Conservation (phyloP, 257 asterid genomes). For the Anisodus acutangulus region DNA sequence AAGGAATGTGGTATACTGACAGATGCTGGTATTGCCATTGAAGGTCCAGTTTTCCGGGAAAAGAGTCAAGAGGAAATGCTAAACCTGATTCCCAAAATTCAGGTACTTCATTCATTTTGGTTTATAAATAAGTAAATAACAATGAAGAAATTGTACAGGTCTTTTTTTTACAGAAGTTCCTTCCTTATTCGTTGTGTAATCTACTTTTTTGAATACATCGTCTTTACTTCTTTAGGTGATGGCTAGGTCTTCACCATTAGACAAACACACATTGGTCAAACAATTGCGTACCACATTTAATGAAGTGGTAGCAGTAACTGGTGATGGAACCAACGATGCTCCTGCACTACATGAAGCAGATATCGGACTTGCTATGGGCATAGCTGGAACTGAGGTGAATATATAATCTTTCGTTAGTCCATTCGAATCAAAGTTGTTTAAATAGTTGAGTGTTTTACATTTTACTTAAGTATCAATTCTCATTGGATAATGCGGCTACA, state of each 20-base stretch:
- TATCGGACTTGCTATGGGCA: slow-evolving; percentile 98
- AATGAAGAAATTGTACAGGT: background rate
- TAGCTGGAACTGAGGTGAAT: slow-evolving; percentile 92
- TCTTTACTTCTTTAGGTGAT: slow-evolving; percentile 57
- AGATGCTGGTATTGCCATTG: slow-evolving; percentile 87
- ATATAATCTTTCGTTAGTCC: background rate
- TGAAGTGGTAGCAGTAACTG: slow-evolving; percentile 97
- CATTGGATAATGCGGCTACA: background rate
- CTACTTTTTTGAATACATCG: background rate
- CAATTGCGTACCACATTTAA: slow-evolving; percentile 79
- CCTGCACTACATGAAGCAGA: slow-evolving; percentile 99
- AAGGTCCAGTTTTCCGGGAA: slow-evolving; percentile 88
- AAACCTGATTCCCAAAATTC: slow-evolving; percentile 76
- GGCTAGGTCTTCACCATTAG: slow-evolving; percentile 97
- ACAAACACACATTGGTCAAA: slow-evolving; percentile 88
- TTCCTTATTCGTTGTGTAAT: background rate
- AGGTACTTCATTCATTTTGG: slow-evolving; percentile 48
- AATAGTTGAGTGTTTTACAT: background rate
- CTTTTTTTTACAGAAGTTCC: background rate
- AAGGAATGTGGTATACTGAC: slow-evolving; percentile 95
- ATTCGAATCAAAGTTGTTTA: background rate
- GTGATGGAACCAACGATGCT: slow-evolving; percentile 98
- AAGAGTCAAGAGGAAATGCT: slow-evolving; percentile 76
- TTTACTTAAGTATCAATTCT: background rate
- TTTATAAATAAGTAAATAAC: background rate